Conservation (phyloP, 306 rosid species). For the Clitoria ternatea region DNA sequence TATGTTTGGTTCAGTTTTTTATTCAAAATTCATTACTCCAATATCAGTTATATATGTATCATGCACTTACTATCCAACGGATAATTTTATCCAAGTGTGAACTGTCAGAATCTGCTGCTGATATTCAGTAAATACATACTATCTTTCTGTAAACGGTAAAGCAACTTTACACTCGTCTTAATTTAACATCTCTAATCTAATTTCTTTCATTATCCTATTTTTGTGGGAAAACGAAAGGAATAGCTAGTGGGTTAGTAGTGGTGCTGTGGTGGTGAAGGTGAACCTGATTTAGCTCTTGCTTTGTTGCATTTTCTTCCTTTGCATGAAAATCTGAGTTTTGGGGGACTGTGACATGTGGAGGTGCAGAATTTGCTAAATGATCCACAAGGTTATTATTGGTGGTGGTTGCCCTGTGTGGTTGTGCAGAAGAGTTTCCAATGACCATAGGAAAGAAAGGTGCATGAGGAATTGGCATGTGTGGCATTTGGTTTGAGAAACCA, state of each 20-base stretch:
- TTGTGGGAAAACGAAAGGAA: conserved; percentile 9
- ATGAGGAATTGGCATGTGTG: conserved; percentile 20
- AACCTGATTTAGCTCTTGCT: conserved; percentile 3
- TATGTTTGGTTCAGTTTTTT: too few species aligned
- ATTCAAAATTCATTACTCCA: background rate
- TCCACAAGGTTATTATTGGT: background rate
- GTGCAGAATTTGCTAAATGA: background rate
- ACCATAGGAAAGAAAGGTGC: conserved; percentile 29
- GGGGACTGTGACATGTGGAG: background rate
- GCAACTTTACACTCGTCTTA: background rate
- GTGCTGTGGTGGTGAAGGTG: background rate
- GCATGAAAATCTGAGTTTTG: background rate
- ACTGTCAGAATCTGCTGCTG: background rate
- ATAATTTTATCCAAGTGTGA: background rate
- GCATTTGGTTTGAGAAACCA: conserved; percentile 38
- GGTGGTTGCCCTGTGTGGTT: background rate
- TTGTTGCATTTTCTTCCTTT: background rate
- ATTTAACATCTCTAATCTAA: background rate
- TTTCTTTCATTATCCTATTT: background rate
- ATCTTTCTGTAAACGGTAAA: background rate
- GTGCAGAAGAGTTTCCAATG: conserved; percentile 24
- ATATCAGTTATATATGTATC: background rate
- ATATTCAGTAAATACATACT: background rate
- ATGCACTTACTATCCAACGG: background rate
- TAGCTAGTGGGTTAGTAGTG: background rate